Evolutionary conservation across 345 rosid species (phyloP).

Genomic region (Lepidium sativum): DNA sequence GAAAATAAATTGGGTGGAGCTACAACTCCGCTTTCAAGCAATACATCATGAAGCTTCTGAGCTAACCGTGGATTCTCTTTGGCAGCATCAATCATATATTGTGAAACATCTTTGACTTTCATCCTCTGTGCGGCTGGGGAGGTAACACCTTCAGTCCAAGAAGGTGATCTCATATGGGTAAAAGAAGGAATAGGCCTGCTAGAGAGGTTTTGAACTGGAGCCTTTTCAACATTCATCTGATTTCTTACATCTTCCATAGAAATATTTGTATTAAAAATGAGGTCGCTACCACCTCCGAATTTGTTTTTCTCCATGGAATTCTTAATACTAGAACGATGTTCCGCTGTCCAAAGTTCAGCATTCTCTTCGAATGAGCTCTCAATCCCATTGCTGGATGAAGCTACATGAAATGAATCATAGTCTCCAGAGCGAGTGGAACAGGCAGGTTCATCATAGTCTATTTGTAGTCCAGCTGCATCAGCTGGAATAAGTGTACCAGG

Average conservation of each 20-base stretch:
- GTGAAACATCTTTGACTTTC: conserved; percentile 95
- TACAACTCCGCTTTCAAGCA: conserved; percentile 87
- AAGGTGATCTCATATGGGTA: conserved; percentile 72
- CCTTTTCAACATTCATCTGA: conserved; percentile 6
- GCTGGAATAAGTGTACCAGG: conserved; percentile 96
- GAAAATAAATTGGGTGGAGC: conserved; percentile 83
- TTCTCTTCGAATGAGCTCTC: conserved; percentile 50
- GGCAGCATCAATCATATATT: conserved; percentile 93
- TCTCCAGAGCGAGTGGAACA: conserved; percentile 54
- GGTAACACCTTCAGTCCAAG: conserved; percentile 97
- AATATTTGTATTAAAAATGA: conserved; percentile 20
- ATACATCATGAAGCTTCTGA: conserved; percentile 88
- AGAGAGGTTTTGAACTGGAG: conserved; percentile 31
- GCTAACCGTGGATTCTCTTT: conserved; percentile 91
- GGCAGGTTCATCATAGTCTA: conserved; percentile 47
- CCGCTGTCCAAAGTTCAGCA: conserved; percentile 39
- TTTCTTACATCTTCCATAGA: conserved; percentile 2
- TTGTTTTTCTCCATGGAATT: conserved; percentile 25
- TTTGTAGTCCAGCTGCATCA: conserved; percentile 60
- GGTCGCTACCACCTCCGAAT: conserved; percentile 33
- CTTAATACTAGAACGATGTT: conserved; percentile 35
- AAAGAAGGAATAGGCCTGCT: conserved; percentile 46
- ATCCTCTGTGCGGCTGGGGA: conserved; percentile 73
- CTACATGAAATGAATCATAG: conserved; percentile 38
- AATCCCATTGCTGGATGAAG: conserved; percentile 62